Conservation (phyloP, 805 yeast genomes). For the Myxozyma sirexii region DNA sequence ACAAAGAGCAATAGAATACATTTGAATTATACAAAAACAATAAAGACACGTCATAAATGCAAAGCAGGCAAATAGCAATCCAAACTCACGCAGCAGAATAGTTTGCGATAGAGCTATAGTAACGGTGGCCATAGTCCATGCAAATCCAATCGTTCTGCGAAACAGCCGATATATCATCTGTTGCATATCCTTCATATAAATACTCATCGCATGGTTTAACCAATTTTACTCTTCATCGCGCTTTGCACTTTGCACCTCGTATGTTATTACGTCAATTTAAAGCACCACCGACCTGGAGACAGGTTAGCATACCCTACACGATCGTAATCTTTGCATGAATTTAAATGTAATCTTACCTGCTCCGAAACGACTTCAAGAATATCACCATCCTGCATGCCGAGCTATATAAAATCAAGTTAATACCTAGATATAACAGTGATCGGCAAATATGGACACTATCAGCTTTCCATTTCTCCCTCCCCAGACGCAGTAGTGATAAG, state of each 20-base stretch:
- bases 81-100: no score
- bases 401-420: constrained; percentile 37
- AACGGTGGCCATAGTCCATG: no score
- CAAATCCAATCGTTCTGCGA: no score
- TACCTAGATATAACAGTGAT: background rate
- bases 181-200: no score
- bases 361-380: constrained; percentile 96
- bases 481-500: background rate
- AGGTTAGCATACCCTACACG: background rate
- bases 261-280: background rate
- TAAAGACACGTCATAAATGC: no score
- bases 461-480: background rate
- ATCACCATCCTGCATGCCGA: constrained; percentile 95
- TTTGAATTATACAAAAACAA: background rate
- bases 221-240: background rate
- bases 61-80: background rate
- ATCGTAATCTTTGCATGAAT: background rate
- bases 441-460: background rate
- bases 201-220: background rate
- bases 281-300: background rate
- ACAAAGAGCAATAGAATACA: background rate
- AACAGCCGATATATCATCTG: no score
- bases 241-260: background rate
- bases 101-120: background rate
- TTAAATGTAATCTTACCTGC: constrained; percentile 53